These are phyloP conservation scores for Suillus paluster DNA, from an alignment of 768 basidiomycete species.

Conservation along the genomic window DNA sequence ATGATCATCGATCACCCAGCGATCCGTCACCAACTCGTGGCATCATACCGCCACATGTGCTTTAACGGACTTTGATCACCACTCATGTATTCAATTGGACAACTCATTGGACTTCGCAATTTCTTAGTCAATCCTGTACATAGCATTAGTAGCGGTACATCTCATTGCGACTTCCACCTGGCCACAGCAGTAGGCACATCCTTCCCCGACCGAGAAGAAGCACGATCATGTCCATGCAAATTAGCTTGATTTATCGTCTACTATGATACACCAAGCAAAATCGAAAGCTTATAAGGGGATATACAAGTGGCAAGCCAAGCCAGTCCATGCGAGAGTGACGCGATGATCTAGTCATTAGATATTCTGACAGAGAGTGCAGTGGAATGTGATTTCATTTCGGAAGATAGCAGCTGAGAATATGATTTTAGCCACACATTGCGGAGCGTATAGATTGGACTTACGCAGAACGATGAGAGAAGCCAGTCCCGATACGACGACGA, in stretches of 20 bases:
- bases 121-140: no score
- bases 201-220: neutral
- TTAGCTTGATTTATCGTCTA: conserved; percentile 18
- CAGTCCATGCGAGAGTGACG: conserved; percentile 17
- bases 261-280: conserved; percentile 36
- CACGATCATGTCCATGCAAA: conserved; percentile 8
- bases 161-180: neutral
- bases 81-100: neutral
- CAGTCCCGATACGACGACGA: conserved; percentile 73
- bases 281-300: conserved; percentile 23
- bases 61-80: no score
- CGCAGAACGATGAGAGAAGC: conserved; percentile 84
- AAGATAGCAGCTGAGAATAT: conserved; percentile 69
- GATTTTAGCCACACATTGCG: conserved; percentile 17
- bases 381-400: conserved; percentile 75
- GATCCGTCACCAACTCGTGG: neutral
- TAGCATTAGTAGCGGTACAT: no score
- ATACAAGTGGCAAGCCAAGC: conserved; percentile 23
- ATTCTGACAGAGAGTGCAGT: conserved; percentile 84
- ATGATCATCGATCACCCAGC: neutral
- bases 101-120: neutral
- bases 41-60: neutral
- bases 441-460: conserved; percentile 46
- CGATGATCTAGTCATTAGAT: conserved; percentile 60
- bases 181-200: neutral